Percentiles rank a stretch among this genome's conserved stretches.
Conservation (phyloP, 1,284 basidiomycete genomes). For the Fomitiporia mediterranea region DNA sequence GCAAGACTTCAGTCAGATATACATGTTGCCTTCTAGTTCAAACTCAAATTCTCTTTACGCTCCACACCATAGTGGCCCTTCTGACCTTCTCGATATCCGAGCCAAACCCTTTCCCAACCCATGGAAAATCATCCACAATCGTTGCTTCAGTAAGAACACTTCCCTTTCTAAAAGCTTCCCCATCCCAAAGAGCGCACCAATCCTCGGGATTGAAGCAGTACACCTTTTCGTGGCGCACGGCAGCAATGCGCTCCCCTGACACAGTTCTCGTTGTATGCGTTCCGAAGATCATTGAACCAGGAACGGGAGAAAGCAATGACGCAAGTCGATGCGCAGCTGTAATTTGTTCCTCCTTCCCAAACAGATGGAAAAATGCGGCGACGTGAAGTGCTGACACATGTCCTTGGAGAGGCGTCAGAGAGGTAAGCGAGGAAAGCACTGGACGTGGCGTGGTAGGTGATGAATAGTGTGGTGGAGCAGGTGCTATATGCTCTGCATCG, state of each 20-base stretch:
- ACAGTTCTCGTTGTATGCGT: constrained; percentile 26
- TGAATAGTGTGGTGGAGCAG: constrained; percentile 21
- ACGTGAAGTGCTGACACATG: constrained; percentile 31
- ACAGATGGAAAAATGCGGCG: constrained; percentile 35
- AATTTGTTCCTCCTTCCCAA: constrained; percentile 32
- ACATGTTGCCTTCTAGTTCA: too few species aligned
- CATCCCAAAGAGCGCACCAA: constrained; percentile 42
- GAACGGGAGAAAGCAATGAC: constrained; percentile 31
- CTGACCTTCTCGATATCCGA: background rate
- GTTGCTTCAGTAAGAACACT: constrained; percentile 33
- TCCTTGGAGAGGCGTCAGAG: constrained; percentile 32
- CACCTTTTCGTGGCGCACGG: constrained; percentile 13
- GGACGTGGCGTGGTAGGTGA: constrained; percentile 18
- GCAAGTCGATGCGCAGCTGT: constrained; percentile 30
- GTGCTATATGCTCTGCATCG: constrained; percentile 26
- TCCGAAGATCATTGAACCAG: constrained; percentile 37
- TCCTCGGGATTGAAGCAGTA: constrained; percentile 36
- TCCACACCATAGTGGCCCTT: constrained; percentile 5
- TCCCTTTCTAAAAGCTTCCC: constrained; percentile 35
- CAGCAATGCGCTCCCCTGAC: constrained; percentile 25
- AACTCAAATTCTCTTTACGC: background rate
- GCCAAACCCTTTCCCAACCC: too few species aligned
- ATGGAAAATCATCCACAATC: background rate
- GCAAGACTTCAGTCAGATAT: constrained; percentile 52
- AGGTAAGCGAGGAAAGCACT: constrained; percentile 27